These are phyloP conservation scores for Amaranthus tricolor DNA, from an alignment of 179 eudicot genomes.

Conservation along the genomic window DNA sequence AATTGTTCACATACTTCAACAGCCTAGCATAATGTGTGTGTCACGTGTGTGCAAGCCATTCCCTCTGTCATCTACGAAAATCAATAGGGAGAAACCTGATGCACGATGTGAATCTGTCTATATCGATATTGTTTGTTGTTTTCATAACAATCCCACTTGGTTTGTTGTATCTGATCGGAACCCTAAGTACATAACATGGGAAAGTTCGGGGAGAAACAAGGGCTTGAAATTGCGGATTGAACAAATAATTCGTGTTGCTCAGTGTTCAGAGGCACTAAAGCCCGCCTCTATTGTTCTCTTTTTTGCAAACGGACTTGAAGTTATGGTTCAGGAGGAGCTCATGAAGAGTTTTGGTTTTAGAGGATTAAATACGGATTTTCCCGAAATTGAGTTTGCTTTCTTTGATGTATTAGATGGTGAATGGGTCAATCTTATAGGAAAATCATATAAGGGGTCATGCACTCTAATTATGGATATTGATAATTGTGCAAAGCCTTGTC, in stretches of 20 bases:
- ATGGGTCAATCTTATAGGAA: slow-evolving; percentile 59
- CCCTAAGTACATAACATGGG: slow-evolving; percentile 72
- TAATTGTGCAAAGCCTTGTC: slow-evolving; percentile 28
- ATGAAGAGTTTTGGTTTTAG: slow-evolving; percentile 50
- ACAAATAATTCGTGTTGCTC: slow-evolving; percentile 56
- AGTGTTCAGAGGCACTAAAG: slow-evolving; percentile 41
- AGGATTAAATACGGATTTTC: slow-evolving; percentile 35
- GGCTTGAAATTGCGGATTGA: slow-evolving; percentile 50
- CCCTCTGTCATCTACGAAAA: slow-evolving; percentile 29
- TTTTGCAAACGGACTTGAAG: slow-evolving; percentile 73
- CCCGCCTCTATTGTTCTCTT: slow-evolving; percentile 66
- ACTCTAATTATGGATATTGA: slow-evolving; percentile 47
- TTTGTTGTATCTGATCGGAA: slow-evolving; percentile 84
- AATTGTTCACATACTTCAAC: slow-evolving; percentile 65
- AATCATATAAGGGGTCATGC: slow-evolving; percentile 50
- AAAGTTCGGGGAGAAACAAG: slow-evolving; percentile 40
- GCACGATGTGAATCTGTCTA: slow-evolving; percentile 36
- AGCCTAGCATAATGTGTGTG: slow-evolving; percentile 66
- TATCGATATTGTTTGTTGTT: slow-evolving; percentile 72
- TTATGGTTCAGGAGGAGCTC: slow-evolving; percentile 35
- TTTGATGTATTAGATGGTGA: slow-evolving; percentile 54
- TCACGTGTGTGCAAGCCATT: slow-evolving; percentile 89
- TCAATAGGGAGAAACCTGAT: slow-evolving; percentile 12
- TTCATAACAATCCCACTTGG: slow-evolving; percentile 78
- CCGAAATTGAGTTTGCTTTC: slow-evolving; percentile 36